A percentile compares a stretch with the other conserved stretches of the same genome.
phyloP scores from a whole-genome alignment of 164 flowering plant genomes.

The Nymphaea colorata region DNA sequence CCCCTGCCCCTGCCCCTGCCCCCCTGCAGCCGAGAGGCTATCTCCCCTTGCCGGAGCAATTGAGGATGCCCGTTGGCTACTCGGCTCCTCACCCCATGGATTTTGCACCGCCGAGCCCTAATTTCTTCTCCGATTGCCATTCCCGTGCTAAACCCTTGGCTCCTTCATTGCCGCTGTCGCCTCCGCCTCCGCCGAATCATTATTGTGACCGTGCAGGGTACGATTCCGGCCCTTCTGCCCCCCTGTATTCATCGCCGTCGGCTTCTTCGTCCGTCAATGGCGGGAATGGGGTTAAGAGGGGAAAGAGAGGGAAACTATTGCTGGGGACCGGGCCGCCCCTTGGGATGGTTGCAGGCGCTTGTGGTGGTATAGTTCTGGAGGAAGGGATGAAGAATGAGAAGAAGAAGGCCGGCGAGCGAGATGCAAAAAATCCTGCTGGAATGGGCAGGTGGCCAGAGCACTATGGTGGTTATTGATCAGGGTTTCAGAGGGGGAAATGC shows the following conservation, averaged over 20 bases:
- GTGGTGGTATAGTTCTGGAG: neutral
- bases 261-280: neutral
- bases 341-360: neutral
- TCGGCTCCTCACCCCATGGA: neutral
- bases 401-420: neutral
- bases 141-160: neutral
- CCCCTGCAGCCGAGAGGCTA: no score
- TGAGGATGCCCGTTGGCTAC: neutral
- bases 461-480: neutral
- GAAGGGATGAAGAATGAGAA: neutral
- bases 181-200: neutral
- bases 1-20: constrained; percentile 33
- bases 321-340: neutral
- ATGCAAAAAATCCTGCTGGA: neutral
- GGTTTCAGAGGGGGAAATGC: no score
- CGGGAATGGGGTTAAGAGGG: neutral
- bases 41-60: constrained; percentile 6
- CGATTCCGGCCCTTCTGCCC: neutral
- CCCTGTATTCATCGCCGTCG: neutral
- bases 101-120: no score
- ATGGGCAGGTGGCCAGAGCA: neutral
- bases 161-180: neutral
- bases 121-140: no score
- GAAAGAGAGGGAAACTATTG: neutral
- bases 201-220: neutral